Conservation (phyloP, 2,329 filamentous ascomycete genomes). For the Verticillium longisporum region DNA sequence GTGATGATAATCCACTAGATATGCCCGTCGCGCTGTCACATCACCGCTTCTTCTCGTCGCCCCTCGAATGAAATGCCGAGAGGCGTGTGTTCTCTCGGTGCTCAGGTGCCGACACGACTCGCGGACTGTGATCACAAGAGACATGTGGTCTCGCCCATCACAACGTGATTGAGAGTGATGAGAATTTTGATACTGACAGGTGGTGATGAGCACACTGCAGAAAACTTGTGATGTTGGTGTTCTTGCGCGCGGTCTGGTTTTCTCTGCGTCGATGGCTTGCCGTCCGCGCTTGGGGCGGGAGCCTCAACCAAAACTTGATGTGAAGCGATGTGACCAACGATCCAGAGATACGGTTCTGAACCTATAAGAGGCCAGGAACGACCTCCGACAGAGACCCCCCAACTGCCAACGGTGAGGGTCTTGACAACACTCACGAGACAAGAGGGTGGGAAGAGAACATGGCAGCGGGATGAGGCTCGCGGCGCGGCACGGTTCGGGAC, state of each 20-base stretch:
- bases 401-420: background rate
- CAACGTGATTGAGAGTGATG: background rate
- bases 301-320: background rate
- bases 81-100: background rate
- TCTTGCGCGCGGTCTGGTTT: background rate
- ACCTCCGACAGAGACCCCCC: background rate
- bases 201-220: background rate
- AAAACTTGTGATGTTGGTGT: background rate
- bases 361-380: background rate
- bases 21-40: background rate
- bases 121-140: background rate
- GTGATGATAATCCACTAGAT: background rate
- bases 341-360: background rate
- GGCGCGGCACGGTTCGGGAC: background rate
- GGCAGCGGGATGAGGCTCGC: background rate
- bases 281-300: background rate
- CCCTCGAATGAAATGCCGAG: background rate
- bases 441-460: constrained; percentile 1
- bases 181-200: background rate
- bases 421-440: background rate
- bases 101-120: background rate
- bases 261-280: background rate
- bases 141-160: background rate
- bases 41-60: background rate
- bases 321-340: background rate